Evolutionary conservation across 164 flowering plant genomes (phyloP).

Genomic region (Aristolochia fimbriata): DNA sequence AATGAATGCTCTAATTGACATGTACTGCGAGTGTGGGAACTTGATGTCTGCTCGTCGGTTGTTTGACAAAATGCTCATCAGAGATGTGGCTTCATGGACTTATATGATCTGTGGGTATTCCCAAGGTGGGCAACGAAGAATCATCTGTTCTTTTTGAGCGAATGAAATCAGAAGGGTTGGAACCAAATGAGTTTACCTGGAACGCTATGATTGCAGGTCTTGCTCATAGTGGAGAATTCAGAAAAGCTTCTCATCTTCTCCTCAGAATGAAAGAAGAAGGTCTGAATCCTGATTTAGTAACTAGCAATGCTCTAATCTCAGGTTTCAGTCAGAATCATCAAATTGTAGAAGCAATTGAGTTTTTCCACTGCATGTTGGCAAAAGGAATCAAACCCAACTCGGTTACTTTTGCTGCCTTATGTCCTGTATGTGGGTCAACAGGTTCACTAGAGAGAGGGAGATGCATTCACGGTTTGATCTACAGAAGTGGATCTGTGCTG

Average conservation of each 20-base stretch:
- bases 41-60: conserved; percentile 29
- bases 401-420: conserved; percentile 50
- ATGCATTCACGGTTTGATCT: conserved; percentile 44
- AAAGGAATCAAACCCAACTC: conserved; percentile 42
- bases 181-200: conserved; percentile 64
- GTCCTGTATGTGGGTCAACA: conserved; percentile 42
- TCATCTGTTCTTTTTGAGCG: conserved; percentile 12
- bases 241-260: conserved; percentile 25
- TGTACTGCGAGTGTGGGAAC: conserved; percentile 50
- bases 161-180: conserved; percentile 28
- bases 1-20: conserved; percentile 42
- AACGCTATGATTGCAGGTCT: conserved; percentile 19
- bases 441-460: conserved; percentile 36
- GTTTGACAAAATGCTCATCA: conserved; percentile 42
- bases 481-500: conserved; percentile 27
- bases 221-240: conserved; percentile 27
- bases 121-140: conserved; percentile 16
- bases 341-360: conserved; percentile 29
- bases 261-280: conserved; percentile 38
- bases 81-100: conserved; percentile 52
- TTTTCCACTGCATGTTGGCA: conserved; percentile 39
- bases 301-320: conserved; percentile 38
- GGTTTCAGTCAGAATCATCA: conserved; percentile 30
- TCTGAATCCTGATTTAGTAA: conserved; percentile 40
- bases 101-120: conserved; percentile 53